A percentile compares a stretch with the other conserved stretches of the same genome.
Conservation (phyloP, 768 basidiomycete species). For the Phylloporus sp. region DNA sequence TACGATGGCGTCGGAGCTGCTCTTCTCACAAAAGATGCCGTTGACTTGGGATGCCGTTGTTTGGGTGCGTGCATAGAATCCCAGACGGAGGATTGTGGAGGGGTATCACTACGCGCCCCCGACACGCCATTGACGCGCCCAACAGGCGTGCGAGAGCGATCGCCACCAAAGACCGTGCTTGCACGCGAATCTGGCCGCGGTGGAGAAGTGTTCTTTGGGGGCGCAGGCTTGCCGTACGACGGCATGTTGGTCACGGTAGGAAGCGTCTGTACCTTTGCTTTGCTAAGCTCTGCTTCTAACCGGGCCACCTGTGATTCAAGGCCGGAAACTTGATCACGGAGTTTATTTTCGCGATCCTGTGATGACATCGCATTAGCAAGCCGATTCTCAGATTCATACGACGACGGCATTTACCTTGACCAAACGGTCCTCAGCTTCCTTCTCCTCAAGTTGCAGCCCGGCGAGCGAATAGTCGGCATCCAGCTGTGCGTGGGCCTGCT, state of each 20-base stretch:
- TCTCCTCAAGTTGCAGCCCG: constrained; percentile 71
- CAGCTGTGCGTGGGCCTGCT: constrained; percentile 58
- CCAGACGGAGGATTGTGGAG: constrained; percentile 58
- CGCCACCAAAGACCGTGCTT: constrained; percentile 53
- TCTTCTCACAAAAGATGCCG: constrained; percentile 11
- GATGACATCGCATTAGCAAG: constrained; percentile 1
- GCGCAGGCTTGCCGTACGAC: constrained; percentile 36
- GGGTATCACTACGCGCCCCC: constrained; percentile 39
- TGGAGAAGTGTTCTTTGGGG: constrained; percentile 36
- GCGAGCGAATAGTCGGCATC: constrained; percentile 66
- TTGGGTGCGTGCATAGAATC: constrained; percentile 63
- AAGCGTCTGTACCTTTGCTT: constrained; percentile 33
- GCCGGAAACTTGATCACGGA: constrained; percentile 58
- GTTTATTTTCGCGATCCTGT: constrained; percentile 67
- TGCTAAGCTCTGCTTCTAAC: constrained; percentile 55
- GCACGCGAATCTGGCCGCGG: constrained; percentile 72
- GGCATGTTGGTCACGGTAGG: constrained; percentile 31
- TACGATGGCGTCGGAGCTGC: constrained; percentile 25
- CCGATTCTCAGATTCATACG: neutral
- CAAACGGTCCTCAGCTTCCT: constrained; percentile 64
- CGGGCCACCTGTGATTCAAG: constrained; percentile 57
- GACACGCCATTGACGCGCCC: constrained; percentile 31
- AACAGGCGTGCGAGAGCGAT: constrained; percentile 50
- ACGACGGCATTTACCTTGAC: constrained; percentile 44
- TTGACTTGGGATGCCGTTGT: constrained; percentile 20